Evolutionary conservation across 2,329 filamentous ascomycete genomes (phyloP).

Genomic region (Zymoseptoria tritici): DNA sequence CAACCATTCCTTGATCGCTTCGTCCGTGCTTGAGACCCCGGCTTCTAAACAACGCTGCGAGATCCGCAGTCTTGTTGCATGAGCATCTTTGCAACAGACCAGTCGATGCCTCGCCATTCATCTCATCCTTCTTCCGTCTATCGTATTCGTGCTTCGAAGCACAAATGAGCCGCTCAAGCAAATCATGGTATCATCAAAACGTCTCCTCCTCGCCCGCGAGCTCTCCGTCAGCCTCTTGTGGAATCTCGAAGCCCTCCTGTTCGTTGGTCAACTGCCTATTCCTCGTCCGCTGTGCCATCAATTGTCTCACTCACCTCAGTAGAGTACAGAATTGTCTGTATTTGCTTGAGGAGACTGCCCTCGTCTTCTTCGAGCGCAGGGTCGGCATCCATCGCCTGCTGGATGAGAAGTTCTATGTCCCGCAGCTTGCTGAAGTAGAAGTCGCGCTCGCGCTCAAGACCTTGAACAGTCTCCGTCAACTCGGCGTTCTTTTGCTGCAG

Average conservation of each 20-base stretch:
- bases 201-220: constrained; percentile 66
- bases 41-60: not conserved
- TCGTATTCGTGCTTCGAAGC: not conserved
- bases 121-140: not conserved
- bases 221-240: constrained; percentile 60
- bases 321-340: constrained; percentile 93
- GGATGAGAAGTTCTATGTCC: constrained; percentile 90
- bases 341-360: constrained; percentile 84
- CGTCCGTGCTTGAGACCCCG: too few relatives aligned
- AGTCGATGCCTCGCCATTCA: not conserved
- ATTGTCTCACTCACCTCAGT: constrained; percentile 57
- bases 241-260: constrained; percentile 69
- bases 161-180: not conserved
- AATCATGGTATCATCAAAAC: constrained; percentile 12
- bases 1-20: not conserved
- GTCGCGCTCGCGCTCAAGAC: constrained; percentile 90
- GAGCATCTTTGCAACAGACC: not conserved
- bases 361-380: constrained; percentile 92
- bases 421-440: constrained; percentile 99
- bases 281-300: not conserved
- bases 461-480: constrained; percentile 90
- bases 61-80: not conserved
- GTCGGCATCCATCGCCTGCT: constrained; percentile 86
- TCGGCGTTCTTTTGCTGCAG: constrained; percentile 79
- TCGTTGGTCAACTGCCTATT: constrained; percentile 3